Base-by-base conservation (phyloP, 208 protist species). In the Strigomonas galati region DNA sequence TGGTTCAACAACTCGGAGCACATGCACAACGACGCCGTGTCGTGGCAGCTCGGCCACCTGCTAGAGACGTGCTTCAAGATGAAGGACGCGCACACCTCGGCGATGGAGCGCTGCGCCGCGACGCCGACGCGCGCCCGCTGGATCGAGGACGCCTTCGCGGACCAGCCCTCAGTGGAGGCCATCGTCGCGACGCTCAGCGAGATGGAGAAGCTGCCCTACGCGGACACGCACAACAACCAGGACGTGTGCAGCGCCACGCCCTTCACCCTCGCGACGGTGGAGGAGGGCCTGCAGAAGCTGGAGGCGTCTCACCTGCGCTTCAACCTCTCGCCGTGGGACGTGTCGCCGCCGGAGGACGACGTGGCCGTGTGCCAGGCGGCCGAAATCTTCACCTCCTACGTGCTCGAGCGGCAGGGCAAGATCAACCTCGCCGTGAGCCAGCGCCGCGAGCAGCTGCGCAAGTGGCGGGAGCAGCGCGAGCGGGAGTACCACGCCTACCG, bases 1-100 rank as follows among this genome's bases (percentile, higher is more conserved):
- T 96, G 91, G 91, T 96, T 96, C 69, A 76, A 96, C 74, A 76
- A 61, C 53, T 84, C 80, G 30, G 91, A 96, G 71, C 89, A 95
- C 72, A 94, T 97, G 88, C 90, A 95, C 69, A 93, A 95, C 64
- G 92, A 97, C 83, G 89, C 89, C 30, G 77, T 96, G 61, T 85
- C 88, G 21, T 95, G 89, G 92, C 91, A 96, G 73, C 78, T 96
- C 19, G 91, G 91, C 15, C 87, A 96, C 28, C 69, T 97, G 55
- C 76, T 97, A 19, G 86, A 94, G 65, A 85, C 79, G 24, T 91
- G 88, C 65, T 95, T 94, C 67, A 83, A 85, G 62, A 93, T 94
- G 87, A 79, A 85, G 37, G 82, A 87, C 46, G 72, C 73, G n/a
- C 87, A 94, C 71, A 65, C 76, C 1, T 84, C 83, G 17, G 87